Conservation (phyloP, 495 filamentous ascomycete genomes). For the Penicillium pancosmium region DNA sequence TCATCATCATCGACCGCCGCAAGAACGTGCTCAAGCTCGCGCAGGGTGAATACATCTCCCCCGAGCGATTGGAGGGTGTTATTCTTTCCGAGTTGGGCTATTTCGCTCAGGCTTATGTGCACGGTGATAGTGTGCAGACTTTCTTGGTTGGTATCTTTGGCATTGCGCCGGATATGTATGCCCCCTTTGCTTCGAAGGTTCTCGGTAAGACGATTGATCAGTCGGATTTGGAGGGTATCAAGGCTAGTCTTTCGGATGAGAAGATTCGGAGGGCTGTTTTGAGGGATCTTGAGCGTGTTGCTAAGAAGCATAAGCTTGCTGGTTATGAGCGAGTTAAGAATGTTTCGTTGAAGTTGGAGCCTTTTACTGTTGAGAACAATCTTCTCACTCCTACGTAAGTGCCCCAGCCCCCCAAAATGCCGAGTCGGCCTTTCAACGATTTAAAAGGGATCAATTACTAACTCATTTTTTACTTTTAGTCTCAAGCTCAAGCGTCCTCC, state of each 20-base stretch:
- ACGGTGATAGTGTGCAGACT: conserved; percentile 85
- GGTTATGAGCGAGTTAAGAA: conserved; percentile 84
- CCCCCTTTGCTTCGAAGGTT: conserved; percentile 73
- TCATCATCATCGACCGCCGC: conserved; percentile 91
- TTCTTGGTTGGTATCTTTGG: conserved; percentile 87
- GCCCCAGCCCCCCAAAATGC: not conserved
- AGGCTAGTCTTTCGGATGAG: conserved; percentile 63
- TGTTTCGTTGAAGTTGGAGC: conserved; percentile 76
- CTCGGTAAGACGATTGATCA: conserved; percentile 65
- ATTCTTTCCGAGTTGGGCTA: conserved; percentile 78
- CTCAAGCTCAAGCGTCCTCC: conserved; percentile 95
- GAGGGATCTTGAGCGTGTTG: conserved; percentile 78
- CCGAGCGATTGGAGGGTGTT: conserved; percentile 94
- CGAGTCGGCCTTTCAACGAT: too few relatives aligned
- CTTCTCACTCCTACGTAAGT: conserved; percentile 95
- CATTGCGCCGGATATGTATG: conserved; percentile 78
- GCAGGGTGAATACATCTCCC: conserved; percentile 97
- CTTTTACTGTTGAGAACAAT: conserved; percentile 93
- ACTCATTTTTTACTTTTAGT: conserved; percentile 53
- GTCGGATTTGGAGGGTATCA: conserved; percentile 67
- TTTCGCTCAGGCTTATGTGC: conserved; percentile 81
- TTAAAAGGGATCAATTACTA: too few relatives aligned
- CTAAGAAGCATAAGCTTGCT: conserved; percentile 83
- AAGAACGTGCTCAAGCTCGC: conserved; percentile 99
- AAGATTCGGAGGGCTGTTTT: conserved; percentile 74